Evolutionary conservation across 805 yeast species (phyloP), one percentile per base, ranked within the genome.

Genomic region (Maudiozyma saulgeensis): DNA sequence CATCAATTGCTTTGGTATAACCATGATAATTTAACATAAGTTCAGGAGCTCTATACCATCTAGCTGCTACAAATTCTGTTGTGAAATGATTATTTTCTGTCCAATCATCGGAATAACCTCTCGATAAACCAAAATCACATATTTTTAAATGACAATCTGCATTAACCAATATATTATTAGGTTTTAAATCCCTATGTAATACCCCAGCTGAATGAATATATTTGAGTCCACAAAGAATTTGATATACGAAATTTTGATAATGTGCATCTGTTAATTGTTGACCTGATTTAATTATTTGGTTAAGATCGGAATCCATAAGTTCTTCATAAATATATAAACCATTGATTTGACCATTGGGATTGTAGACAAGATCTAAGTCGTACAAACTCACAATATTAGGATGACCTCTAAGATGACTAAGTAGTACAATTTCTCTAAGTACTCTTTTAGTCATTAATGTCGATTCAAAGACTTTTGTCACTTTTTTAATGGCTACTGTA

Each of bases 41-140:
- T 63, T 91, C 99, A 0, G 99, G 99, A 2, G 98, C 98, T 56
- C 99, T 75, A 68, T 93, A 91, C 98, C 98, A 91, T 64, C 98
- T 77, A 1, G 98, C 91, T 28, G 98, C 97, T 26, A 91, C 98
- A 64, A 91, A 93, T 67, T 91, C 98, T 0, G 98, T 91, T 74
- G 90, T 71, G 61, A 87, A 91, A 15, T 96, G 96, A 34, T 85
- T 84, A 58, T 89, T 88, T 57, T 82, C 84, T 53, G 82, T 89
- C 0, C 89, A 85, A 59, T 82, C 83, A 51, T 79, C 80, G 8
- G 87, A 80, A 57, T 82, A 89, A 25, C 96, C 96, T 64, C 98
- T 77, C 1, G 97, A 96, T 50, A 91, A 75, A n/a, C 99, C 98
- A 66, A 91, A 91, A 68, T 91, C 98, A 71, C 98, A 89, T 45